Base-by-base conservation (phyloP, 148 eudicot genomes). In the Diospyros kaki region DNA sequence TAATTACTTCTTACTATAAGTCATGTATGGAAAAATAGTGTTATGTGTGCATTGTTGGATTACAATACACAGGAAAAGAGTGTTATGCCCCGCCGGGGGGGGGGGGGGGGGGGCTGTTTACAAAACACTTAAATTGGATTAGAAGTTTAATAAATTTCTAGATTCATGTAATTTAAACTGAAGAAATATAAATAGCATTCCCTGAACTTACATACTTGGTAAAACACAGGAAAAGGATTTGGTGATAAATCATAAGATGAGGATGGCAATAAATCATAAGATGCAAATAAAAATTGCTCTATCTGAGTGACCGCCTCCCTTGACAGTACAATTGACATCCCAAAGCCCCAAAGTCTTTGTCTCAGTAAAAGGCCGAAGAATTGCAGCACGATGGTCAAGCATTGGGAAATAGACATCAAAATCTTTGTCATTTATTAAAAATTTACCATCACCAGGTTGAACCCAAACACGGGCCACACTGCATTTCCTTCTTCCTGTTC, bases 311-410 rank as follows among this genome's bases (percentile, higher is more conserved):
- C 98, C 98, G 53, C 98, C 98, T 75, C 98, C 98, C 86, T 94
- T 92, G 59, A 94, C 98, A 60, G 96, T 92, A 83, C 98, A 94
- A 68, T 66, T 89, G 54, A 92, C 75, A 81, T 94, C 96, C 96
- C 96, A 90, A 75, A 84, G 88, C 42, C 98, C 98, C 83, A 92
- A 74, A 3, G 98, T 92, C 73, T 87, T 85, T 2, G 98, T 92
- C 81, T 94, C 97, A 56, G 96, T 74, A 68, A 92, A 92, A 75
- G 98, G 97, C 28, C 98, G 88, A 72, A 94, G 97, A 85, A 94
- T 93, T 70, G 96, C 85, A 77, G 98, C 98, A 66, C 98, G 92
- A n/a, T 90, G 93, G 85, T 94, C 98, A 69, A 94, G 93, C 96
- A 89, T 85, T 40, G 98, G 98, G 81, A 94, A 94, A 79, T 92